phyloP scores from a whole-genome alignment of 2,329 filamentous ascomycete species.

The Botryotinia narcissicola region DNA sequence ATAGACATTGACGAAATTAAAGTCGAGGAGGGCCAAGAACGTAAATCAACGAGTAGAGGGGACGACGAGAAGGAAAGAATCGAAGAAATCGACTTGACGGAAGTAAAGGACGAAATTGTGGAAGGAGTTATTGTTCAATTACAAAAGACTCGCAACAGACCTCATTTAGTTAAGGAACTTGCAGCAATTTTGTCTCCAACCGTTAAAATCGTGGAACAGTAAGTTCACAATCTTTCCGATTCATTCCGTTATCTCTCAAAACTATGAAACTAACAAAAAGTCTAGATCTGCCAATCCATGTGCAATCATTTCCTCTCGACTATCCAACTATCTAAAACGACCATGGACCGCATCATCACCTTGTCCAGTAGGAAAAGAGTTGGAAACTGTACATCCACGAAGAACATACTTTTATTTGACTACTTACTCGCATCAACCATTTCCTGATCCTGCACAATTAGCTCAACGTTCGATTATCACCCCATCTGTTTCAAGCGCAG shows the following conservation, averaged over 20 bases:
- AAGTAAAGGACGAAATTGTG: constrained; percentile 93
- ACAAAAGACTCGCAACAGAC: constrained; percentile 84
- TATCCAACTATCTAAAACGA: constrained; percentile 87
- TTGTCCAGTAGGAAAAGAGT: constrained; percentile 88
- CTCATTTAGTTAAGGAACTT: constrained; percentile 92
- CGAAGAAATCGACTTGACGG: constrained; percentile 70
- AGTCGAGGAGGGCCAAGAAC: not conserved
- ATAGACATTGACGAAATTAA: not conserved
- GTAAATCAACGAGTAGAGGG: constrained; percentile 24
- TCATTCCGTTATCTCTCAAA: constrained; percentile 26
- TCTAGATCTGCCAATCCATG: constrained; percentile 89
- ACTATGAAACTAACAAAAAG: constrained; percentile 33
- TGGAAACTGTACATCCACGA: constrained; percentile 87
- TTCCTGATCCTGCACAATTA: constrained; percentile 63
- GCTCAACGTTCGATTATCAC: constrained; percentile 67
- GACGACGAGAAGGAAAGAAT: constrained; percentile 31
- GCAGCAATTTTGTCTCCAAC: constrained; percentile 73
- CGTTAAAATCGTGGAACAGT: constrained; percentile 88
- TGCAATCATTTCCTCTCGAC: constrained; percentile 89
- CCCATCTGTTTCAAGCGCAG: constrained; percentile 72
- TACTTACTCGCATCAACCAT: constrained; percentile 77
- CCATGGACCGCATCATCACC: constrained; percentile 73
- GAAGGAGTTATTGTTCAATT: constrained; percentile 85
- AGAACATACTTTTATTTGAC: constrained; percentile 97
- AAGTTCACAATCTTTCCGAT: constrained; percentile 44